These are phyloP conservation scores for Astragalus glycyphyllos DNA, from an alignment of 306 rosid genomes.

Conservation along the genomic window DNA sequence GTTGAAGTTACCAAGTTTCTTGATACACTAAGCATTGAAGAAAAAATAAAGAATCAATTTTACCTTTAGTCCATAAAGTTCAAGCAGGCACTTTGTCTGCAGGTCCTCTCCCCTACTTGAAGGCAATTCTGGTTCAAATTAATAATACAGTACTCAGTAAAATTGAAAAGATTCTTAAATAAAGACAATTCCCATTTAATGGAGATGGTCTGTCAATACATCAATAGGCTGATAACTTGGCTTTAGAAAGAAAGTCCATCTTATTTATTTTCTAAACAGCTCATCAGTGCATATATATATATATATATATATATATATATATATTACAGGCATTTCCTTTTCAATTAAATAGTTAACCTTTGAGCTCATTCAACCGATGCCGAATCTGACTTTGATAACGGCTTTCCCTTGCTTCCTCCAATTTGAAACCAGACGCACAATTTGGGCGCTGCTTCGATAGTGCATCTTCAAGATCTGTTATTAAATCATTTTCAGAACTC, in stretches of 20 bases:
- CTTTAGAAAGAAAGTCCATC: conserved; percentile 17
- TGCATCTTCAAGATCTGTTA: conserved; percentile 74
- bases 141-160: conserved; percentile 35
- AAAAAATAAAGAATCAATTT: conserved; percentile 48
- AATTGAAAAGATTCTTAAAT: conserved; percentile 13
- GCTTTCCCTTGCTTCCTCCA: conserved; percentile 57
- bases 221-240: conserved; percentile 18
- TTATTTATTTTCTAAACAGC: conserved; percentile 8
- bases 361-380: conserved; percentile 77
- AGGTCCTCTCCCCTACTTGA: conserved; percentile 94
- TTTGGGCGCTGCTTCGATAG: conserved; percentile 57
- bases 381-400: conserved; percentile 68
- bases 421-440: conserved; percentile 57
- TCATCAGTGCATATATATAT: neutral
- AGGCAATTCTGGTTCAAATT: conserved; percentile 80
- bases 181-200: conserved; percentile 22
- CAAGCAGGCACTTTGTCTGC: conserved; percentile 94
- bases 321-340: conserved; percentile 17
- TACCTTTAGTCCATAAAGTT: conserved; percentile 96
- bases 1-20: conserved; percentile 32
- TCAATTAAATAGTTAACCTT: conserved; percentile 59
- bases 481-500: conserved; percentile 55
- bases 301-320: conserved; percentile 7
- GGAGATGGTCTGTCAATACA: conserved; percentile 31
- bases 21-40: conserved; percentile 26